phyloP scores from a whole-genome alignment of 78 protist species.

The Dictyostelium firmibasis region DNA sequence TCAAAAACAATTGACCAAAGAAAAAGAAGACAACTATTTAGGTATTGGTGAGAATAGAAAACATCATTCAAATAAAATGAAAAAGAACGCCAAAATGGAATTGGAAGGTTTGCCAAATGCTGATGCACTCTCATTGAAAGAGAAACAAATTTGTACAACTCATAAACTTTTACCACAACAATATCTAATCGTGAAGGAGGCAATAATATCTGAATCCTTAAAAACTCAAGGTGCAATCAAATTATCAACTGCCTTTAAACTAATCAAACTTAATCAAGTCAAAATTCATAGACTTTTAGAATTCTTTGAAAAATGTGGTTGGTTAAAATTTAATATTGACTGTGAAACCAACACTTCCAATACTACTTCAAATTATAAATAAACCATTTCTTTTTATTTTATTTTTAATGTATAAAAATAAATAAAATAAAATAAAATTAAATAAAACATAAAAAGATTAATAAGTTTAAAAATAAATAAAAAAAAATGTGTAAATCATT shows the following conservation, averaged over 20 bases:
- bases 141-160: constrained; percentile 64
- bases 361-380: not conserved
- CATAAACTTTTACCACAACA: constrained; percentile 68
- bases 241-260: not conserved
- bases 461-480: too few relatives aligned
- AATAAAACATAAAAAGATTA: too few relatives aligned
- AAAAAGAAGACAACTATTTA: constrained; percentile 34
- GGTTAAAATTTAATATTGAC: constrained; percentile 18
- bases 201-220: not conserved
- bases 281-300: constrained; percentile 10
- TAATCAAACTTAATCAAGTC: not conserved
- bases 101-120: constrained; percentile 70
- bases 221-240: constrained; percentile 2
- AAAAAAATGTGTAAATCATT: too few relatives aligned
- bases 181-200: constrained; percentile 44
- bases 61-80: not conserved
- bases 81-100: constrained; percentile 12
- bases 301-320: constrained; percentile 18
- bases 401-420: too few relatives aligned
- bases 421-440: too few relatives aligned
- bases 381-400: not conserved
- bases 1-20: not conserved
- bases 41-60: constrained; percentile 23
- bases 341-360: not conserved
- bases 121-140: constrained; percentile 53